Conservation (phyloP, 2,329 filamentous ascomycete genomes). For the Blumeria hordei region DNA sequence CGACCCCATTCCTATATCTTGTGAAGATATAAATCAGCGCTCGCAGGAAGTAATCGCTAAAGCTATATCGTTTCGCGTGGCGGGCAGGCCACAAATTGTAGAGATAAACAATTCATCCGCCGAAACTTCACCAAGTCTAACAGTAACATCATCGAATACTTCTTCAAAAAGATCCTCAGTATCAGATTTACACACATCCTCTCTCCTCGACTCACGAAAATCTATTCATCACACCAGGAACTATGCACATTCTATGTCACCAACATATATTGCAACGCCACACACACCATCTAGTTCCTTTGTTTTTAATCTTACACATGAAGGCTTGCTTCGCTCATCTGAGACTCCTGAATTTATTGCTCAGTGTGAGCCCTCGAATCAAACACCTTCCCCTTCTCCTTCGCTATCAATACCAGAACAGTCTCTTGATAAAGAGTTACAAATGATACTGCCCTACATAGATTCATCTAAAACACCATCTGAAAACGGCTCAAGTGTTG, state of each 20-base stretch:
- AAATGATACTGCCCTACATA: background rate
- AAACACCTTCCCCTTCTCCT: background rate
- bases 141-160: background rate
- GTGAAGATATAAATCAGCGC: constrained; percentile 8
- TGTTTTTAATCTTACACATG: background rate
- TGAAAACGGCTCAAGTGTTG: background rate
- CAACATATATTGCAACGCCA: background rate
- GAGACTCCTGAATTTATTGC: background rate
- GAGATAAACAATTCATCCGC: constrained; percentile 3
- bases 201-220: background rate
- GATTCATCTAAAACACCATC: background rate
- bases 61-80: constrained; percentile 32
- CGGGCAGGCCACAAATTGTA: constrained; percentile 27
- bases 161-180: background rate
- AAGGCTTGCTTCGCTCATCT: background rate
- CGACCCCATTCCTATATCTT: constrained; percentile 15
- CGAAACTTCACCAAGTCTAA: background rate
- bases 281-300: background rate
- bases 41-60: constrained; percentile 30
- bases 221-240: background rate
- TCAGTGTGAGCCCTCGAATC: background rate
- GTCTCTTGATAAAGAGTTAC: background rate
- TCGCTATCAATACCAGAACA: background rate
- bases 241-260: background rate
- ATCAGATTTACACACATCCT: background rate